A percentile compares a stretch with the other conserved stretches of the same genome.
Conservation (phyloP, 148 eudicot genomes). For the Vaccinium myrtillus region DNA sequence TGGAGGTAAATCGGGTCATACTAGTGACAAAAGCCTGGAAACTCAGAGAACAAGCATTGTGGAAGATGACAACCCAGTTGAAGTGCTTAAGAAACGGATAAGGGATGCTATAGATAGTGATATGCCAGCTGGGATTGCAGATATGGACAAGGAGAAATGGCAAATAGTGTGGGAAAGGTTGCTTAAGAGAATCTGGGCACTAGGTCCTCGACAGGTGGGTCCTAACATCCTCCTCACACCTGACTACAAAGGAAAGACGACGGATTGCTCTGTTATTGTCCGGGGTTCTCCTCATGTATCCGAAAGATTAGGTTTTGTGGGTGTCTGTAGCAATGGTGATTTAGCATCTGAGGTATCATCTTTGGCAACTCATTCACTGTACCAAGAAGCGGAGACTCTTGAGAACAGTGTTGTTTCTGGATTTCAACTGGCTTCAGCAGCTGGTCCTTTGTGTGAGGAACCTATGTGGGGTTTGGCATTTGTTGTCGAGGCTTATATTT, state of each 20-base stretch:
- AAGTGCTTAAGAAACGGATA: constrained; percentile 64
- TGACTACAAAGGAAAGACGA: constrained; percentile 27
- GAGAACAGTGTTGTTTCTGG: constrained; percentile 85
- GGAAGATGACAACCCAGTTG: constrained; percentile 66
- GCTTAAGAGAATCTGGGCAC: constrained; percentile 84
- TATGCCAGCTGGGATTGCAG: constrained; percentile 40
- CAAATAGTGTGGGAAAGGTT: constrained; percentile 52
- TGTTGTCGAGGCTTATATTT: constrained; percentile 59
- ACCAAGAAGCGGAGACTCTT: constrained; percentile 64
- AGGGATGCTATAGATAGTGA: constrained; percentile 72
- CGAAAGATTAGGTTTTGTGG: constrained; percentile 65
- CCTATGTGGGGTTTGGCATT: constrained; percentile 99
- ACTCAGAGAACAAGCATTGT: constrained; percentile 47
- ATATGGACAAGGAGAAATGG: constrained; percentile 57
- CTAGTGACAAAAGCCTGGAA: constrained; percentile 53
- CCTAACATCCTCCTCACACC: constrained; percentile 81
- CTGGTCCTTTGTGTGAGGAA: constrained; percentile 95
- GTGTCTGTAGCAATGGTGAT: constrained; percentile 21
- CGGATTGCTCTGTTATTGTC: constrained; percentile 50
- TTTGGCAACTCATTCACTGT: constrained; percentile 27
- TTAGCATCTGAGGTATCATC: constrained; percentile 29
- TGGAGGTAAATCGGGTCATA: constrained; percentile 65
- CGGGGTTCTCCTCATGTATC: constrained; percentile 71
- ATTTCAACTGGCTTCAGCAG: constrained; percentile 81
- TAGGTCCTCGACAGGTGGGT: constrained; percentile 90